Evolutionary conservation across 495 filamentous ascomycete genomes (phyloP), one percentile per base, ranked within the genome.

Genomic region (Pyrenopolyporus hunteri): DNA sequence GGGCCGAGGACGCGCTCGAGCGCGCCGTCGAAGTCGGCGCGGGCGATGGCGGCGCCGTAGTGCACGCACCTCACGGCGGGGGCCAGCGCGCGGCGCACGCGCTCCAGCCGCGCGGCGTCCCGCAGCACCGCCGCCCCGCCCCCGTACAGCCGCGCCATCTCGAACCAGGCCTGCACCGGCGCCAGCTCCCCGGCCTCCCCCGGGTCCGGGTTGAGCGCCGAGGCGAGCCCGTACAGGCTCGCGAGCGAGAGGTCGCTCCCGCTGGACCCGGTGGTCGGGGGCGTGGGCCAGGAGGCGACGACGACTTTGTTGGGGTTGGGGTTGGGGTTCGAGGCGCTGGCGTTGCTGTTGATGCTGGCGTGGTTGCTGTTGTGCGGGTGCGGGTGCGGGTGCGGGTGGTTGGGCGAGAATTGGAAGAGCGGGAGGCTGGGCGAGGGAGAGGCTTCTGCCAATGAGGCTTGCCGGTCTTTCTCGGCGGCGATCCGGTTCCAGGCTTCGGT

Each of bases 111-210:
- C 5, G 13, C 32, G 25, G 40, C 48, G 44, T 66, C 58, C 6
- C 39, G 57, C 25, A 26, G 22, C 0, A 45, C 3, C 4, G 42
- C 64, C 10, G 54, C 68, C 39, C 58, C 54, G 52, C 64, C 55
- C 16, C 68, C 71, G 56, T 70, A 76, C 31, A 56, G 25, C 9
- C 36, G 57, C 40, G 63, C 73, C 5, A 82, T 69, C 67, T 76
- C 70, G 67, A 81, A 82, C 79, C 79, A 82, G 0, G 73, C 78
- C 63, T 82, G 80, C 43, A 82, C 78, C 14, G 80, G 80, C 57
- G 79, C 75, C 25, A 82, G 68, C 57, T 81, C 79, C 6, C 17
- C 13, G 4, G 37, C 9, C 11, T 60, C 37, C 33, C 69, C 72
- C 0, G 52, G 11, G 40, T 31, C 52, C 42, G 69, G 67, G 44